Evolutionary conservation across 1,139 yeast species (phyloP), one percentile per base, ranked within the genome.

Genomic region (Hyphopichia fennica): DNA sequence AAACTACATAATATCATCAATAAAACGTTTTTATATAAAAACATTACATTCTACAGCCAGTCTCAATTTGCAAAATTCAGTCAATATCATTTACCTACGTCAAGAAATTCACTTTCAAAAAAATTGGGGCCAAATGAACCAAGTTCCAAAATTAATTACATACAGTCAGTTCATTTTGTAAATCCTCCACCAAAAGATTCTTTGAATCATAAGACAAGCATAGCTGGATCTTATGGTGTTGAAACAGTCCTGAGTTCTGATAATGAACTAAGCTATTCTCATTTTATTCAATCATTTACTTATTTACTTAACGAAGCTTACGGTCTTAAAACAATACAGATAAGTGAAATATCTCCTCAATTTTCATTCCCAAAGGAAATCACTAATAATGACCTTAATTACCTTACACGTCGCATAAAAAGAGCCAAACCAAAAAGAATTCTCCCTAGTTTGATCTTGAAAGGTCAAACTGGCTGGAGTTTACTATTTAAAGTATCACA

Each of bases 391-490:
- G 28, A 43, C 33, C 17, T 15, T 16, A 39, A 10, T 34, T 45
- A 6, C 40, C 40, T 30, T 29, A 39, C 39, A 19, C 41, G 34
- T 40, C 39, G 34, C 28, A 44, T 20, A 40, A 54, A 52, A 41
- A 48, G 48, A 28, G 44, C 49, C 4, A 47, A 49, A 31, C 58
- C 58, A 4, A 51, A 50, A 10, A 53, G 73, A 39, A 45, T 49
- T 2, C 51, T 69, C 20, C 42, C 50, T 3, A 54, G 44, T 23
- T 44, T 72, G 34, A 53, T 57, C 2, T 51, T 77, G 2, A 63
- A 67, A 15, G 68, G 79, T 0, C 77, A 77, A 45, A 49, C 68
- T 0, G 81, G 81, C 1, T 76, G 81, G 81, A 67, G 71, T 15
- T 64, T 74, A 25, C 72, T 77, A 1, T 62, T 81, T 47, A 68